Evolutionary conservation across 1,284 basidiomycete species (phyloP).

Genomic region (Marasmius tenuissimus): DNA sequence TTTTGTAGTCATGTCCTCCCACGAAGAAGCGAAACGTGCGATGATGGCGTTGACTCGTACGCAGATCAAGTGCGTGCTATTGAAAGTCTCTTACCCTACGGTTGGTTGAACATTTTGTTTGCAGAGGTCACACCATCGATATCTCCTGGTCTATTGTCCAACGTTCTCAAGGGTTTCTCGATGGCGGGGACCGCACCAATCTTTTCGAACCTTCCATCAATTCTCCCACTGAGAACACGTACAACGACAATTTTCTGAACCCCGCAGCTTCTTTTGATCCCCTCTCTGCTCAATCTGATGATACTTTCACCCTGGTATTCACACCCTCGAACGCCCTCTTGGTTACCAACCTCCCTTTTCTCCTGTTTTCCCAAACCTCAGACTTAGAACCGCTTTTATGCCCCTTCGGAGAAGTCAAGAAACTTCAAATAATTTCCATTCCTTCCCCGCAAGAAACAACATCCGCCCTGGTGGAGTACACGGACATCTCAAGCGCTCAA

Average conservation of each 20-base stretch:
- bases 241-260: conserved; percentile 20
- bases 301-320: conserved; percentile 32
- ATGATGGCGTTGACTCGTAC: conserved; percentile 66
- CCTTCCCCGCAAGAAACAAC: conserved; percentile 37
- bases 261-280: conserved; percentile 18
- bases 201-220: conserved; percentile 49
- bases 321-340: conserved; percentile 53
- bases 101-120: conserved; percentile 6
- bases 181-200: conserved; percentile 74
- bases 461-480: conserved; percentile 64
- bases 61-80: conserved; percentile 56
- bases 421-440: conserved; percentile 40
- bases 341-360: conserved; percentile 62
- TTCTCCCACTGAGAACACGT: conserved; percentile 26
- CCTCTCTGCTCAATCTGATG: conserved; percentile 26
- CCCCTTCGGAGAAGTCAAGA: conserved; percentile 69
- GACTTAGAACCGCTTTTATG: conserved; percentile 72
- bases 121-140: conserved; percentile 68
- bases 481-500: conserved; percentile 48
- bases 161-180: conserved; percentile 76
- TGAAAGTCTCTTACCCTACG: background rate
- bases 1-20: conserved; percentile 74
- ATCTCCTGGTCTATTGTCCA: conserved; percentile 83
- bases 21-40: conserved; percentile 65
- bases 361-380: conserved; percentile 63